Conservation (phyloP, 1,139 yeast genomes). For the Blastobotrys arbuscula region DNA sequence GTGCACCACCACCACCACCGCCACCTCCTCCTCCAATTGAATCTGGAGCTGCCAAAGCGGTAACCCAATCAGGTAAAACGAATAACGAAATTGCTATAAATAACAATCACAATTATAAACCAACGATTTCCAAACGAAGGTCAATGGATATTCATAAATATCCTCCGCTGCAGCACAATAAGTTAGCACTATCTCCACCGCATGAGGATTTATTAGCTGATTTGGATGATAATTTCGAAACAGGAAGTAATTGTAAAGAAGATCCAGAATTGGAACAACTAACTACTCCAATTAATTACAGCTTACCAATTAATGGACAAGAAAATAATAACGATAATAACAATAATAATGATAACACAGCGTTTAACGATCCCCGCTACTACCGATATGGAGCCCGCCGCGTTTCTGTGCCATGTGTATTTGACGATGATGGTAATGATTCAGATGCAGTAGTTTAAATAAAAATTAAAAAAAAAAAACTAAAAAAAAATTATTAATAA, state of each 20-base stretch:
- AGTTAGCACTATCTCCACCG: not conserved
- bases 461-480: not conserved
- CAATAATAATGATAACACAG: no score
- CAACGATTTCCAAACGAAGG: not conserved
- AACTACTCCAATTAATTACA: not conserved
- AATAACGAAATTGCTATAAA: not conserved
- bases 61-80: not conserved
- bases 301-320: not conserved
- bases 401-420: constrained; percentile 7
- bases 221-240: constrained; percentile 1
- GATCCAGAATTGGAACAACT: constrained; percentile 4
- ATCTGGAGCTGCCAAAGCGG: not conserved
- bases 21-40: no score
- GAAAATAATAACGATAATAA: not conserved
- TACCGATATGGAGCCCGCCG: constrained; percentile 7
- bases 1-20: not conserved
- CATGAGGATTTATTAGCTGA: not conserved
- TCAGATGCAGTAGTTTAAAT: not conserved
- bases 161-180: not conserved
- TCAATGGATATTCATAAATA: not conserved
- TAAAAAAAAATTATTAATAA: constrained; percentile 1
- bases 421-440: constrained; percentile 6
- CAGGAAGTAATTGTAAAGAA: not conserved
- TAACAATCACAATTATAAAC: not conserved
- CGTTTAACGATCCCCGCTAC: not conserved